phyloP scores from a whole-genome alignment of 805 yeast species.

The Soucietia sequanensis region DNA sequence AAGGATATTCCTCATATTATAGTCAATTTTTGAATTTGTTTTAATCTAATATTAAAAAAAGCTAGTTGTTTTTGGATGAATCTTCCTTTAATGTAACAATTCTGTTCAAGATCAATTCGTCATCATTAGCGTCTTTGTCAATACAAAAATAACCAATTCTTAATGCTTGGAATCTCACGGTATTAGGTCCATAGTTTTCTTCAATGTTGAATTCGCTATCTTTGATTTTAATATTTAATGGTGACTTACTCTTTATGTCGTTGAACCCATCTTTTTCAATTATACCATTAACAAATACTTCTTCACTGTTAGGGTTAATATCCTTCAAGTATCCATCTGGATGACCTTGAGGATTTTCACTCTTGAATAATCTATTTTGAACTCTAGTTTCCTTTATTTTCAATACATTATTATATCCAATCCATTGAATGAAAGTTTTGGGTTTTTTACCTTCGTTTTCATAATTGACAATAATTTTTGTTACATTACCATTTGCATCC shows the following conservation, averaged over 20 bases:
- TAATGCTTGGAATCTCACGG: constrained; percentile 96
- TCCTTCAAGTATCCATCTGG: constrained; percentile 89
- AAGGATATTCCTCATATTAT: no score
- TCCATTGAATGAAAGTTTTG: constrained; percentile 97
- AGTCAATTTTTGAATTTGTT: no score
- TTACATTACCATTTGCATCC: constrained; percentile 61
- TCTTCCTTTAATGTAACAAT: constrained; percentile 93
- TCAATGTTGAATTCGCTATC: constrained; percentile 66
- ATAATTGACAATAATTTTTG: constrained; percentile 74
- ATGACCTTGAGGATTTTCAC: constrained; percentile 86
- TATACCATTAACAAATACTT: constrained; percentile 59
- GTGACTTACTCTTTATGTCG: constrained; percentile 67
- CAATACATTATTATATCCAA: constrained; percentile 65
- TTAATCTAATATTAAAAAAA: no score
- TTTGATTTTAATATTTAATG: constrained; percentile 65
- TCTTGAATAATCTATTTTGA: constrained; percentile 82
- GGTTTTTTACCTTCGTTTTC: constrained; percentile 72
- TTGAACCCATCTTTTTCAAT: constrained; percentile 71
- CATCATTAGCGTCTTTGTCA: constrained; percentile 71
- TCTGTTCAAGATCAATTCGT: constrained; percentile 74
- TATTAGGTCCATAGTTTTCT: constrained; percentile 65
- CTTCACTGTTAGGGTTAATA: constrained; percentile 77
- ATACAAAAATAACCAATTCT: constrained; percentile 94
- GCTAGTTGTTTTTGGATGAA: constrained; percentile 1
- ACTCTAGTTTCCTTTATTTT: constrained; percentile 74